phyloP scores from a whole-genome alignment of 2,329 filamentous ascomycete species.

The Ceratocystis huliohia region DNA sequence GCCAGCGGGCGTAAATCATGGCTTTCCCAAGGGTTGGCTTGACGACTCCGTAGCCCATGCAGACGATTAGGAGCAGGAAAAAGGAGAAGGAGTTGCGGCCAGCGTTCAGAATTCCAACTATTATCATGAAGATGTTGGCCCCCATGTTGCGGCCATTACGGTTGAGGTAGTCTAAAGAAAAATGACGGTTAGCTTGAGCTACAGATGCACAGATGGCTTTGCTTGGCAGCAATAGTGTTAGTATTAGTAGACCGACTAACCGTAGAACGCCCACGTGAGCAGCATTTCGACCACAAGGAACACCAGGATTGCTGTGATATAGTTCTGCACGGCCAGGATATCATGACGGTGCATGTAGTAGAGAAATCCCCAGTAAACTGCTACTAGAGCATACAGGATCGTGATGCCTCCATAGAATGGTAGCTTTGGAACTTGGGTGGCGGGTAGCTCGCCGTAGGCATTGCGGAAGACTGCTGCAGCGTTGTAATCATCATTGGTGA shows the following conservation, averaged over 20 bases:
- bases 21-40: constrained; percentile 83
- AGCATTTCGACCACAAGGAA: constrained; percentile 94
- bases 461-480: constrained; percentile 87
- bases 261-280: constrained; percentile 97
- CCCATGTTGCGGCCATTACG: constrained; percentile 71
- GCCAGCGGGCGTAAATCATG: constrained; percentile 85
- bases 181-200: neutral
- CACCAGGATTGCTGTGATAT: constrained; percentile 90
- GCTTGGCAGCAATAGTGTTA: constrained; percentile 20
- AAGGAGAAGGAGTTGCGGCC: constrained; percentile 96
- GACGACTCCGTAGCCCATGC: constrained; percentile 98
- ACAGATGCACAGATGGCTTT: too few species aligned
- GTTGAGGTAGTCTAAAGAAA: constrained; percentile 70
- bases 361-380: constrained; percentile 80
- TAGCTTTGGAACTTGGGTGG: constrained; percentile 89
- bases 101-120: constrained; percentile 88
- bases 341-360: constrained; percentile 91
- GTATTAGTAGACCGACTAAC: constrained; percentile 32
- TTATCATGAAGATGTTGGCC: constrained; percentile 72
- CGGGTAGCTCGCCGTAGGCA: constrained; percentile 88
- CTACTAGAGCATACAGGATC: constrained; percentile 81
- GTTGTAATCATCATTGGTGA: constrained; percentile 54
- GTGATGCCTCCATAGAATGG: constrained; percentile 94
- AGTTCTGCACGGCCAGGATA: constrained; percentile 95
- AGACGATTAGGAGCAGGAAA: constrained; percentile 93